Evolutionary conservation across 495 filamentous ascomycete species (phyloP), one percentile per base, ranked within the genome.

Genomic region (Durotheca rogersii): DNA sequence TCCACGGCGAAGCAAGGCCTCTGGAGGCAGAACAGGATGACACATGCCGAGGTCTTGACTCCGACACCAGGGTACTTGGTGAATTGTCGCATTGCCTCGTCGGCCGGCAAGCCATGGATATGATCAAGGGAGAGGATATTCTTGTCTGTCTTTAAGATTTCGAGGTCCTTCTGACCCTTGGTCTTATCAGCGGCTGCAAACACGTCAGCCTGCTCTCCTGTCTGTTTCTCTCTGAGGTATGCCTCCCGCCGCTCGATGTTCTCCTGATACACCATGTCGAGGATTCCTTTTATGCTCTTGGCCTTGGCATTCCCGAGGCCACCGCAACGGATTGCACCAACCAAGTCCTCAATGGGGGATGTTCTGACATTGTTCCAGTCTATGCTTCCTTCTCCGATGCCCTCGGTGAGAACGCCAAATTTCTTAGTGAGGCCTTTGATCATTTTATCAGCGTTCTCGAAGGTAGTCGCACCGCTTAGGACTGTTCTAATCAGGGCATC

Each of bases 31-130:
- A 94, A 94, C 2, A 92, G 74, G 9, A 86, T 68, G 10, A 92
- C 87, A 55, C 93, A 98, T 6, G 88, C 85, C 2, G 91, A 87
- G 0, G 91, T 95, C 70, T 98, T 98, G 42, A 88, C 83, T 0
- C 91, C 93, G 49, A 97, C 88, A 2, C 92, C 93, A 2, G 86
- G 86, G 35, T 85, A 93, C 43, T 79, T 84, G 39, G 82, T 79
- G 27, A 97, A 75, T 45, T 85, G 81, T 6, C 71, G 69, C 79
- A 95, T 86, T 0, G 83, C 89, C 18, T 88, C 78, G 12, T 88
- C 77, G 9, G 78, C 83, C 14, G 71, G 65, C 44, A 94, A 68
- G 10, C 70, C 70, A 52, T 87, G 87, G 11, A 96, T 68, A 64
- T 95, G 82, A 51, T 96, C 88, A 10, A 97, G 78, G 0, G 86